Percentiles rank a stretch among this genome's conserved stretches.
Evolutionary conservation across 192 early-diverging fungal genomes (phyloP).

Genomic region (Mortierella hygrophila): DNA sequence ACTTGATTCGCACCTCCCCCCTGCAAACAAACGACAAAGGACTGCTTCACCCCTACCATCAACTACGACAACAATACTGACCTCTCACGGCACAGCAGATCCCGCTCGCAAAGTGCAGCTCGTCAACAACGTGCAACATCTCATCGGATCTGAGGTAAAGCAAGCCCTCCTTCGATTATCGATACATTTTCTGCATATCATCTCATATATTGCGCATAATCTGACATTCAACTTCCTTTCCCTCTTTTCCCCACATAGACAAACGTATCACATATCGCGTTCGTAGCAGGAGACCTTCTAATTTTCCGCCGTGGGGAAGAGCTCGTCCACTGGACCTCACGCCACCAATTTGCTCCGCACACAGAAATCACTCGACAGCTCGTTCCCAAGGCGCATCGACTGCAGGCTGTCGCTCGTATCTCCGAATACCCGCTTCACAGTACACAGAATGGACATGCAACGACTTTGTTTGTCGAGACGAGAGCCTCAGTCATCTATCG

Average conservation of each 20-base stretch:
- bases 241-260: not conserved
- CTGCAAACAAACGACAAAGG: constrained; percentile 14
- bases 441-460: not conserved
- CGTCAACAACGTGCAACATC: not conserved
- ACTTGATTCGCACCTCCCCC: constrained; percentile 15
- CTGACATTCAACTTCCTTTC: not conserved
- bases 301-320: constrained; percentile 8
- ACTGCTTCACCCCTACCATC: constrained; percentile 11
- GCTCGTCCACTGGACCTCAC: constrained; percentile 6
- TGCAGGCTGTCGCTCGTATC: not conserved
- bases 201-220: not conserved
- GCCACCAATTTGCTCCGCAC: constrained; percentile 3
- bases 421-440: not conserved
- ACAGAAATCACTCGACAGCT: not conserved
- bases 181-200: not conserved
- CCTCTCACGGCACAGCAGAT: not conserved
- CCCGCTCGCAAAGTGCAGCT: not conserved
- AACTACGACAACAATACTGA: not conserved
- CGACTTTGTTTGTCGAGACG: not conserved
- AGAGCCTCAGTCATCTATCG: not conserved
- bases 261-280: constrained; percentile 6
- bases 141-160: constrained; percentile 24
- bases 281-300: constrained; percentile 5
- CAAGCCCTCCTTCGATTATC: not conserved
- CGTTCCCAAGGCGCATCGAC: not conserved